A percentile compares a stretch with the other conserved stretches of the same genome.
These are phyloP conservation scores for Medicago lupulina DNA, from an alignment of 306 rosid genomes.

Conservation along the genomic window DNA sequence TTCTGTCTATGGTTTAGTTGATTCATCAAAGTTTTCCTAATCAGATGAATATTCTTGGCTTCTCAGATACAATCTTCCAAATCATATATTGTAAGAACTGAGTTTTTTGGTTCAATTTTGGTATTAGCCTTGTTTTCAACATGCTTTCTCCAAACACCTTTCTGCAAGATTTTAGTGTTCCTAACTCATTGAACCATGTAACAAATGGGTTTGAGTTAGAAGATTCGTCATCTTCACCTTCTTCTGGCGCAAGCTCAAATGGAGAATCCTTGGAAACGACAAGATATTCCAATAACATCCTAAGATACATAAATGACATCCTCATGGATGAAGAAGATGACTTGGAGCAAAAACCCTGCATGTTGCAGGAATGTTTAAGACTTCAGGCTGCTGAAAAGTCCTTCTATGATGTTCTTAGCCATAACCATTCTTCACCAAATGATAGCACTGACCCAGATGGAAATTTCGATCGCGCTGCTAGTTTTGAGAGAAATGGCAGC, in stretches of 20 bases:
- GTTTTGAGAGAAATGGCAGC: conserved; percentile 42
- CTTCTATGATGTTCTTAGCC: conserved; percentile 68
- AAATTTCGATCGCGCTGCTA: conserved; percentile 13
- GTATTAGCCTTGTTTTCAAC: conserved; percentile 25
- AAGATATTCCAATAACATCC: conserved; percentile 55
- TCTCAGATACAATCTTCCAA: background rate
- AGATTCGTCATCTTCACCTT: conserved; percentile 42
- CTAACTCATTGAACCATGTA: conserved; percentile 31
- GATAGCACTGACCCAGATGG: conserved; percentile 39
- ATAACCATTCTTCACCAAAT: conserved; percentile 47
- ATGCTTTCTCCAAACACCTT: conserved; percentile 50
- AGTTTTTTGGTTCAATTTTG: background rate
- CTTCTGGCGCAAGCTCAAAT: conserved; percentile 49
- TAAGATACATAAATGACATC: conserved; percentile 71
- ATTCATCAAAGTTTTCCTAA: conserved; percentile 3
- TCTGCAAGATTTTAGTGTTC: conserved; percentile 43
- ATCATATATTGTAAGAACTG: background rate
- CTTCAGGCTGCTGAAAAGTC: conserved; percentile 92
- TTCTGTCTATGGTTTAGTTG: conserved; percentile 3
- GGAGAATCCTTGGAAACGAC: conserved; percentile 44
- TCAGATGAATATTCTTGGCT: background rate
- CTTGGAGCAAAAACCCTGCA: conserved; percentile 69
- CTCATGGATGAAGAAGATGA: conserved; percentile 85
- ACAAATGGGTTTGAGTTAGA: conserved; percentile 38
- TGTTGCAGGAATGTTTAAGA: conserved; percentile 73